Evolutionary conservation across 2,329 filamentous ascomycete genomes (phyloP).

Genomic region (Monilinia fructigena): DNA sequence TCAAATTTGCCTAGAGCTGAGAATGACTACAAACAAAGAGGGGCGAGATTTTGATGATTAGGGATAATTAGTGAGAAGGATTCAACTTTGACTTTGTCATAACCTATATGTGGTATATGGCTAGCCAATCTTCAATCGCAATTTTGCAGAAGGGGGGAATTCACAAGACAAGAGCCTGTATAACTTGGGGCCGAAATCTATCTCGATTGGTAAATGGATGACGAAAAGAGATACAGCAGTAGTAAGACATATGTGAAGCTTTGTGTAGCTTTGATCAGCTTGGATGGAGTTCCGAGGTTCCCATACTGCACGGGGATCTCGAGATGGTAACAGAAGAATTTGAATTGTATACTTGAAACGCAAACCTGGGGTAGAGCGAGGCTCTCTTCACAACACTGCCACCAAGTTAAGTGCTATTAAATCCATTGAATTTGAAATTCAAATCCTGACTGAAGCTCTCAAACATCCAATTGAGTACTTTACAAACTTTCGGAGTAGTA

Average conservation of each 20-base stretch:
- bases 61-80: constrained; percentile 19
- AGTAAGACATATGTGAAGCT: background rate
- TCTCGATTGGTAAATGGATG: constrained; percentile 9
- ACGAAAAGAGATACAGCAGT: constrained; percentile 5
- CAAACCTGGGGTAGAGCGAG: constrained; percentile 20
- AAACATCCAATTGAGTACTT: background rate
- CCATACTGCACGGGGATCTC: background rate
- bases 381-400: constrained; percentile 15
- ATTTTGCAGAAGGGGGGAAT: background rate
- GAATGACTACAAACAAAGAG: constrained; percentile 19
- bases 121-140: constrained; percentile 6
- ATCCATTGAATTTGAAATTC: constrained; percentile 1
- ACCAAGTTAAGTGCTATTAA: background rate
- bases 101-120: constrained; percentile 18
- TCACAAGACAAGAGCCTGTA: background rate
- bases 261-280: background rate
- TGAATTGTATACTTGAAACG: constrained; percentile 7
- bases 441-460: background rate
- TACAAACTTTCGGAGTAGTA: background rate
- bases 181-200: constrained; percentile 16
- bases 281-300: constrained; percentile 1
- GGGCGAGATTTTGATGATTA: constrained; percentile 18
- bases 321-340: background rate
- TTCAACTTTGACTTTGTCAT: constrained; percentile 19
- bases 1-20: constrained; percentile 20